A percentile compares a stretch with the other conserved stretches of the same genome.
Evolutionary conservation across 176 grass and related monocot genomes (phyloP).

Genomic region (Musa troglodytarum): DNA sequence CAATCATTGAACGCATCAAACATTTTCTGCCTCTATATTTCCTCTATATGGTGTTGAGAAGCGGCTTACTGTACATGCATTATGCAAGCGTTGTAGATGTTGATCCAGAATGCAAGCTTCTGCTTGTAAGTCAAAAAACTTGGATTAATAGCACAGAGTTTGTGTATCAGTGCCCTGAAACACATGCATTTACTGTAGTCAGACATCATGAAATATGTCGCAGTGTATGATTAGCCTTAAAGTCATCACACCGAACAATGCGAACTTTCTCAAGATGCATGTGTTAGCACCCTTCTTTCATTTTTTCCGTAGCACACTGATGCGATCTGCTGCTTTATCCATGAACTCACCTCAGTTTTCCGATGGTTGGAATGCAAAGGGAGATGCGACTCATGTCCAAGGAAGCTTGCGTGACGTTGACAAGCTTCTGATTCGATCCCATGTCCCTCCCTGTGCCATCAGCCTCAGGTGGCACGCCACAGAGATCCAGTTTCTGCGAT

Average conservation of each 20-base stretch:
- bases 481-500: background rate
- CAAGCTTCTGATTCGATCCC: constrained; percentile 20
- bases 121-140: constrained; percentile 80
- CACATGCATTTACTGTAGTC: background rate
- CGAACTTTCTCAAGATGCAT: too few relatives aligned
- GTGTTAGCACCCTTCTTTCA: too few relatives aligned
- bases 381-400: constrained; percentile 42
- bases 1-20: background rate
- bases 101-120: constrained; percentile 91
- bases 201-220: too few relatives aligned
- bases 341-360: constrained; percentile 62
- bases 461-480: background rate
- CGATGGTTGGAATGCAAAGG: constrained; percentile 41
- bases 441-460: constrained; percentile 10
- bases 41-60: background rate
- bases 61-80: constrained; percentile 66
- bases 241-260: too few relatives aligned
- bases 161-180: constrained; percentile 59
- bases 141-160: constrained; percentile 40
- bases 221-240: too few relatives aligned
- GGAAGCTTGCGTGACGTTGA: constrained; percentile 44
- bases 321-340: background rate
- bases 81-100: constrained; percentile 94
- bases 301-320: background rate
- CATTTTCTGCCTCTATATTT: background rate